phyloP scores from a whole-genome alignment of 257 asterid species.

The Buddleja alternifolia region DNA sequence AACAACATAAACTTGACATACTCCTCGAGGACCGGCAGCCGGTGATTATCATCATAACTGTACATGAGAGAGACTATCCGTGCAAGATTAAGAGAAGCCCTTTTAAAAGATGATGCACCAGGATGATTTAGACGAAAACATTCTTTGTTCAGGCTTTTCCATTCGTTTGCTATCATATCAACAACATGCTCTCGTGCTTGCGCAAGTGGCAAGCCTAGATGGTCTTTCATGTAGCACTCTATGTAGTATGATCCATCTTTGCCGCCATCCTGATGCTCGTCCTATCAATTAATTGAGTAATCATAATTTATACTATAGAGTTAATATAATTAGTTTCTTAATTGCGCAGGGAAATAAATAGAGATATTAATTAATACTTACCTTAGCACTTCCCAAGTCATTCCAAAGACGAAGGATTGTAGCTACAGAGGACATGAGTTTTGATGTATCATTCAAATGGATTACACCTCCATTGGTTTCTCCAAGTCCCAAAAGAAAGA shows the following conservation, averaged over 20 bases:
- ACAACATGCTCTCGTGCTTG: constrained; percentile 29
- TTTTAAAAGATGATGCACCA: constrained; percentile 12
- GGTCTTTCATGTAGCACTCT: constrained; percentile 37
- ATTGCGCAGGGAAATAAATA: background rate
- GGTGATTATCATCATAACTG: constrained; percentile 35
- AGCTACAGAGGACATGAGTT: constrained; percentile 32
- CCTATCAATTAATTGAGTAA: constrained; percentile 21
- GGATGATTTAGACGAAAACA: constrained; percentile 21
- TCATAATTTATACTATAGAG: no score
- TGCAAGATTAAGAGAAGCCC: constrained; percentile 46
- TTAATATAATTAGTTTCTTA: no score
- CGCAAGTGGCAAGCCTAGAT: background rate
- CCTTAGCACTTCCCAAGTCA: constrained; percentile 46
- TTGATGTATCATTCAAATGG: constrained; percentile 20
- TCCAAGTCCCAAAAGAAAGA: constrained; percentile 36
- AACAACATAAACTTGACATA: constrained; percentile 15
- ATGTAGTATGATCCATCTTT: constrained; percentile 41
- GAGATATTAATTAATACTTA: background rate
- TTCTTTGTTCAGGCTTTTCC: constrained; percentile 44
- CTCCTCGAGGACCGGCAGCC: constrained; percentile 29
- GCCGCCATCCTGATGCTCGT: constrained; percentile 46
- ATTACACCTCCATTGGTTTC: background rate
- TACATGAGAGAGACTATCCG: constrained; percentile 42
- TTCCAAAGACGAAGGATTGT: constrained; percentile 51
- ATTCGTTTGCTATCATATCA: constrained; percentile 30